Percentiles rank a stretch among this genome's conserved stretches.
These are phyloP conservation scores for Rhodamnia argentea DNA, from an alignment of 345 rosid species.

Conservation along the genomic window DNA sequence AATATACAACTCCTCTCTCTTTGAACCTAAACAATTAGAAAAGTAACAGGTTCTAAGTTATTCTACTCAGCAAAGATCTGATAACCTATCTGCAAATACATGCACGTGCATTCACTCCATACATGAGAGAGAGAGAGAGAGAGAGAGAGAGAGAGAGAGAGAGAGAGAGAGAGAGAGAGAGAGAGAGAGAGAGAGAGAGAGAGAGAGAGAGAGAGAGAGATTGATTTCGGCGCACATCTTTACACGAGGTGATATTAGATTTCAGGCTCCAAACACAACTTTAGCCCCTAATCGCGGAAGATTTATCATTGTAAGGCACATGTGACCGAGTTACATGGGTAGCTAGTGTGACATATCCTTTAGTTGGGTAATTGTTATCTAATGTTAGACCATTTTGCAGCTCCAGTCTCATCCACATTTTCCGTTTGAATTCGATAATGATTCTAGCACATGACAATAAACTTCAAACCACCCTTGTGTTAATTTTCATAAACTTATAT, in stretches of 20 bases:
- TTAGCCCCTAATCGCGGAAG: not conserved
- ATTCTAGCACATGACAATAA: not conserved
- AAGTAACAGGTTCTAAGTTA: constrained; percentile 8
- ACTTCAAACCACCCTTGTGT: not conserved
- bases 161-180: no score
- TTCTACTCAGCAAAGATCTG: not conserved
- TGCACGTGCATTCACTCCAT: not conserved
- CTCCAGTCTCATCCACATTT: not conserved
- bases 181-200: no score
- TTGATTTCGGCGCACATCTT: not conserved
- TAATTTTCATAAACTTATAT: not conserved
- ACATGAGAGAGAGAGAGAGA: not conserved
- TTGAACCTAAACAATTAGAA: constrained; percentile 42
- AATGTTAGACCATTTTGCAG: not conserved
- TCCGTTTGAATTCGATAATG: not conserved
- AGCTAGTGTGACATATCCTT: not conserved
- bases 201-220: no score
- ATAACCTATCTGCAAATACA: not conserved
- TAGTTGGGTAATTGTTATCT: not conserved
- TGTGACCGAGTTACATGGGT: not conserved
- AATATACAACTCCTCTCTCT: constrained; percentile 69
- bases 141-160: no score
- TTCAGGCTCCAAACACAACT: not conserved
- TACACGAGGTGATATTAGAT: not conserved
- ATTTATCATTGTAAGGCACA: not conserved